Base-by-base conservation (phyloP, 805 yeast genomes). In the Ogataea methanolica region DNA sequence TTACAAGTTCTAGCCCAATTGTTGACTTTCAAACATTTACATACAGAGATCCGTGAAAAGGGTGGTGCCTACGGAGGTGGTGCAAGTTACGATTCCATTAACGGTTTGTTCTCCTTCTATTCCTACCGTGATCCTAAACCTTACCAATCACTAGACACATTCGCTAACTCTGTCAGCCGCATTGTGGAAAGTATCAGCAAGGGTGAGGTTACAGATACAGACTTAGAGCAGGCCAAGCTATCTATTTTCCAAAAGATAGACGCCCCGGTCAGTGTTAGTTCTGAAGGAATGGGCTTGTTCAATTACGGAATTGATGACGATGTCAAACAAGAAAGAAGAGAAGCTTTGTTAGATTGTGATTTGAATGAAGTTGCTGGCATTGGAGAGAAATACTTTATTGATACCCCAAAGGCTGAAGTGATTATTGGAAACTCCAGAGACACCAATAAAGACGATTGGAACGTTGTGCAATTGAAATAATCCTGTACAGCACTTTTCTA, bases 61-160 rank as follows among this genome's bases (percentile, higher is more conserved):
- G 96, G 96, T 48, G 99, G 99, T 49, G 99, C 99, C 0, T 94
- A 94, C 62, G 99, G 99, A 7, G 98, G 96, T 6, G 99, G 99
- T 4, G 86, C 96, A 5, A 69, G 78, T 7, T 94, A 83, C 63
- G 87, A 84, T 62, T 89, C 92, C 0, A 62, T 88, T 21, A 88
- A 86, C 43, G 98, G 97, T 0, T 58, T 83, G 2, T 80, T 92
- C 59, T 78, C 86, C 33, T 89, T 76, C 68, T 94, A 85, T 68
- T 90, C 98, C 0, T 94, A 92, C 70, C 78, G 99, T 56, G 99
- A 94, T 65, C 99, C 99, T 16, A 84, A 88, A 53, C 88, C 97
- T 1, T 61, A 75, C 36, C 78, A 80, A 53, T 85, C 97, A 2
- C 63, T 88, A 11, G 66, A 71, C 3, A 77, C 85, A 1, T 87